These are phyloP conservation scores for Tolypocladium nubicola DNA, from an alignment of 2,329 filamentous ascomycete genomes.

Conservation along the genomic window DNA sequence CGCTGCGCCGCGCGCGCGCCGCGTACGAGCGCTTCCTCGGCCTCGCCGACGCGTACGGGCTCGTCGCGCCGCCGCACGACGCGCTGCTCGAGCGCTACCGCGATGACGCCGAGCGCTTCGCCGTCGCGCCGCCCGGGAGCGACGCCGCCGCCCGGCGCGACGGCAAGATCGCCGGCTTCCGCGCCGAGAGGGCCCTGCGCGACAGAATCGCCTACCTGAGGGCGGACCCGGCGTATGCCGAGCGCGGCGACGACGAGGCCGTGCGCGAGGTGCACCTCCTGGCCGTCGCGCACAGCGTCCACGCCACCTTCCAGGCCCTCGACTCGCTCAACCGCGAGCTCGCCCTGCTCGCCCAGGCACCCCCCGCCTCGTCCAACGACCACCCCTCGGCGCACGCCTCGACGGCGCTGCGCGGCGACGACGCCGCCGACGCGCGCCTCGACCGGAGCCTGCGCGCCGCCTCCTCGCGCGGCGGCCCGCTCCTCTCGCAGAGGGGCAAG, in stretches of 20 bases:
- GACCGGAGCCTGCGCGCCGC: slow-evolving; percentile 50
- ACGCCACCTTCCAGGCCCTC: slow-evolving; percentile 77
- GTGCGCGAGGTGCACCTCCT: slow-evolving; percentile 70
- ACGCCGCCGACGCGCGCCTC: slow-evolving; percentile 49
- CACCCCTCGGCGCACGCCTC: slow-evolving; percentile 28
- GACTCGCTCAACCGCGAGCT: slow-evolving; percentile 79
- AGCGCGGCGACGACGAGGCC: slow-evolving; percentile 71
- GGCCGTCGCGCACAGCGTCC: slow-evolving; percentile 60
- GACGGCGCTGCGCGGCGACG: slow-evolving; percentile 19
- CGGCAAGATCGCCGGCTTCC: slow-evolving; percentile 77
- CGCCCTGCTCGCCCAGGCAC: slow-evolving; percentile 69
- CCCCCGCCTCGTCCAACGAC: slow-evolving; percentile 39
- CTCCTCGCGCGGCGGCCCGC: slow-evolving; percentile 49
- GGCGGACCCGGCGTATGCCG: slow-evolving; percentile 38
- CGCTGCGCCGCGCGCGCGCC: slow-evolving; percentile 53
- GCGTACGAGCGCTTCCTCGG: slow-evolving; percentile 72
- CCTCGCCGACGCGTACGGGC: slow-evolving; percentile 65
- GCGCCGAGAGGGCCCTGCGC: slow-evolving; percentile 76
- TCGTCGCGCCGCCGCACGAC: slow-evolving; percentile 55
- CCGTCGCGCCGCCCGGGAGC: slow-evolving; percentile 47
- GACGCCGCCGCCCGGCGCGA: slow-evolving; percentile 61
- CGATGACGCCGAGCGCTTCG: slow-evolving; percentile 63
- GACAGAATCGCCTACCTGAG: slow-evolving; percentile 58
- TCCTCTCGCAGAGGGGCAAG: slow-evolving; percentile 70
- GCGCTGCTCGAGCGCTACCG: slow-evolving; percentile 63